Conservation (phyloP, 192 early-diverging fungal species). For the Haplosporangium gracile region DNA sequence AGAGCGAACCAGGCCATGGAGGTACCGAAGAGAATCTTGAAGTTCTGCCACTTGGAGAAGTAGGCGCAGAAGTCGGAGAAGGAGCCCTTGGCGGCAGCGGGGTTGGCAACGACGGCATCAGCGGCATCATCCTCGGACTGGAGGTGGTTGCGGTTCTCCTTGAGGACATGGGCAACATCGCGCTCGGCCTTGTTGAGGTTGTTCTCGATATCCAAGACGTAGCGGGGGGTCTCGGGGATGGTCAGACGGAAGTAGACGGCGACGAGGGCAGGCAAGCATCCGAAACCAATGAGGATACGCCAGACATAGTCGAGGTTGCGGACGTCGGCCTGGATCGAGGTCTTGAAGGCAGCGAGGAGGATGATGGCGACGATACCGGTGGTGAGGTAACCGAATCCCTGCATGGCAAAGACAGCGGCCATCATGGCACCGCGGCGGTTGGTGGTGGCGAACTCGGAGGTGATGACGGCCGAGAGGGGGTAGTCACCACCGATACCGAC, state of each 20-base stretch:
- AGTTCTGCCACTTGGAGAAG: slow-evolving; percentile 78
- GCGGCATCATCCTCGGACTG: slow-evolving; percentile 43
- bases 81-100: slow-evolving; percentile 28
- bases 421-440: slow-evolving; percentile 87
- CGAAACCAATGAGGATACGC: slow-evolving; percentile 89
- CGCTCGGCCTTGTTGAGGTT: slow-evolving; percentile 49
- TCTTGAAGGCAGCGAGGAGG: slow-evolving; percentile 81
- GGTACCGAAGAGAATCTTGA: slow-evolving; percentile 77
- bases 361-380: slow-evolving; percentile 84
- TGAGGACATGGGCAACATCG: slow-evolving; percentile 39
- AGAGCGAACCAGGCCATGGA: slow-evolving; percentile 77
- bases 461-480: slow-evolving; percentile 92
- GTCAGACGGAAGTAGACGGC: slow-evolving; percentile 93
- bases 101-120: slow-evolving; percentile 28
- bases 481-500: slow-evolving; percentile 97
- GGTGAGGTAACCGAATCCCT: slow-evolving; percentile 90
- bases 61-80: slow-evolving; percentile 66
- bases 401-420: slow-evolving; percentile 90
- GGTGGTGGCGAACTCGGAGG: slow-evolving; percentile 90
- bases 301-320: slow-evolving; percentile 89
- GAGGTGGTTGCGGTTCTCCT: slow-evolving; percentile 48
- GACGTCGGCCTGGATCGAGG: slow-evolving; percentile 73
- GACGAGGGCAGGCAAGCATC: slow-evolving; percentile 83
- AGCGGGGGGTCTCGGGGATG: slow-evolving; percentile 95
- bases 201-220: slow-evolving; percentile 58